phyloP scores from a whole-genome alignment of 2,329 filamentous ascomycete species.

The Graphium sp. region DNA sequence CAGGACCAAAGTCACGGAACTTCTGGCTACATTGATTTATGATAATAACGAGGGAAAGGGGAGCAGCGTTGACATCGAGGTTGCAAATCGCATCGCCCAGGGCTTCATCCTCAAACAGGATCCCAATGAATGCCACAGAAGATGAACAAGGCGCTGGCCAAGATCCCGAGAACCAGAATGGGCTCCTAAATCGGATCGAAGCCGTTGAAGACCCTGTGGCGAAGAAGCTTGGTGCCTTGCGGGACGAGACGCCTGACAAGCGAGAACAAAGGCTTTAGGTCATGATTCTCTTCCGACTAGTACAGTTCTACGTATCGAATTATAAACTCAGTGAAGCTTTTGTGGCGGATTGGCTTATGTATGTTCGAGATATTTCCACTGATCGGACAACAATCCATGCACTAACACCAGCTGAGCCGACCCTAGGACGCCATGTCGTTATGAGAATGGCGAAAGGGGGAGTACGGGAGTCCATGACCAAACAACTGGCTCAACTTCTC shows the following conservation, averaged over 20 bases:
- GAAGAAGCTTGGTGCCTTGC: not conserved
- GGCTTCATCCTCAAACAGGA: no score
- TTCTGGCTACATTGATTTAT: no score
- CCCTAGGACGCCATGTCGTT: not conserved
- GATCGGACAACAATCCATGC: not conserved
- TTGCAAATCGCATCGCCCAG: no score
- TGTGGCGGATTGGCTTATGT: not conserved
- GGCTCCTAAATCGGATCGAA: not conserved
- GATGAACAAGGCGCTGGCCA: not conserved
- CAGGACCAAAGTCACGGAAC: no score
- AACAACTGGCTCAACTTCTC: not conserved
- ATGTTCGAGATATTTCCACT: not conserved
- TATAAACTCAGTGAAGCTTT: not conserved
- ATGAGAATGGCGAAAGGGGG: not conserved
- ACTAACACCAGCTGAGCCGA: not conserved
- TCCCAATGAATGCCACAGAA: no score
- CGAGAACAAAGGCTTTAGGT: not conserved
- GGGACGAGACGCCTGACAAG: not conserved
- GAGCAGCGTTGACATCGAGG: no score
- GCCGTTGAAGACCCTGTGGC: not conserved
- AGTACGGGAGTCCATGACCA: not conserved
- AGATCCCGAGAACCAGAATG: not conserved
- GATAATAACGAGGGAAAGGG: no score
- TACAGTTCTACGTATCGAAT: not conserved
- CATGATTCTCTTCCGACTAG: not conserved